Evolutionary conservation across 2,329 filamentous ascomycete species (phyloP), one percentile per base, ranked within the genome.

Genomic region (Aspergillus sp.): DNA sequence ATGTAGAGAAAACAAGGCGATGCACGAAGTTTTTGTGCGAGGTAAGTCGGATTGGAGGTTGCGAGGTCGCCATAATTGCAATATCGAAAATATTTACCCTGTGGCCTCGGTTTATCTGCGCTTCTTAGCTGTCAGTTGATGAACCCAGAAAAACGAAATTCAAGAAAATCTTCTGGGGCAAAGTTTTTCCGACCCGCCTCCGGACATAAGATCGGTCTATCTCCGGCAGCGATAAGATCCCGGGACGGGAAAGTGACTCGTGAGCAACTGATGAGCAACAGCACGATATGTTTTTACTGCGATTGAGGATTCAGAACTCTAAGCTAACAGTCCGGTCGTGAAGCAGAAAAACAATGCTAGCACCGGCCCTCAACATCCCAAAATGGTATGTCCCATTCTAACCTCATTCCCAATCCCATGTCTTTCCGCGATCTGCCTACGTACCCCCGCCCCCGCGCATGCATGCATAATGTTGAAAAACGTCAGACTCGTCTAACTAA

Each of bases 1-100:
- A 86, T 2, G 95, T 98, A 19, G 95, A 87, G 54, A 99, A 87
- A 45, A 96, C 85, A 45, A 99, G 87, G 53, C 95, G 90, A 66
- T 91, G 87, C 37, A 90, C 83, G 61, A 99, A 88, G 65, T 89
- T 86, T 67, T 89, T 87, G 74, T 96, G 92, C 67, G 90, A 88
- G 51, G 90, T 93, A 73, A 99, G 93, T 65, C 87, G 86, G 57
- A 96, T 67, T 4, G 80, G 80, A 27, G 77, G 73, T 59, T 80
- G 80, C 40, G 78, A 73, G 61, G 75, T 75, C 73, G 78, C 77
- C 62, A 66, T 70, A 41, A 40, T 51, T 55, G 56, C 54, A 44
- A 20, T 37, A 51, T 51, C 48, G 54, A 58, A 41, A 63, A 44
- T 42, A 27, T 7, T 45, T 17, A 39, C 61, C 61, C 53, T 48